A percentile compares a stretch with the other conserved stretches of the same genome.
These are phyloP conservation scores for Chaetoscypha palmicola DNA, from an alignment of 2,329 filamentous ascomycete genomes.

Conservation along the genomic window DNA sequence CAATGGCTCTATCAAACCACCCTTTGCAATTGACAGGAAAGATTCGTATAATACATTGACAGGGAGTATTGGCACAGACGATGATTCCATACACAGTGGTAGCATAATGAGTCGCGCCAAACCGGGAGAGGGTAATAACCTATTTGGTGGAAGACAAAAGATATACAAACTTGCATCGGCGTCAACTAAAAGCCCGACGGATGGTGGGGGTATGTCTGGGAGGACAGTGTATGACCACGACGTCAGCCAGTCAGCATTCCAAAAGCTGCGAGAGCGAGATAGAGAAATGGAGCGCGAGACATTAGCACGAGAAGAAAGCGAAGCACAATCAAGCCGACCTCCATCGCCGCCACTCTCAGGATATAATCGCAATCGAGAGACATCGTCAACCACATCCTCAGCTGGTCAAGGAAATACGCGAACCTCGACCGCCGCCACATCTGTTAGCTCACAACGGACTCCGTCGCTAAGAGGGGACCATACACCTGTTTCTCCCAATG, in stretches of 20 bases:
- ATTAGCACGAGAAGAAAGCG: slow-evolving; percentile 26
- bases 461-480: slow-evolving; percentile 47
- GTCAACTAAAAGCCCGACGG: slow-evolving; percentile 37
- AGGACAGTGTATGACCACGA: slow-evolving; percentile 81
- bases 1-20: slow-evolving; percentile 51
- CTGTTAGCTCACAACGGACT: slow-evolving; percentile 66
- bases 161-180: slow-evolving; percentile 68
- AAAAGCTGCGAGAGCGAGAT: slow-evolving; percentile 55
- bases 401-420: slow-evolving; percentile 57
- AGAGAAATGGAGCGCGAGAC: slow-evolving; percentile 34
- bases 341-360: slow-evolving; percentile 52
- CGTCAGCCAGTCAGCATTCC: slow-evolving; percentile 74
- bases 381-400: slow-evolving; percentile 76
- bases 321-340: slow-evolving; percentile 37
- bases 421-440: slow-evolving; percentile 82
- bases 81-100: slow-evolving; percentile 50
- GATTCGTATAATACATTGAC: slow-evolving; percentile 57
- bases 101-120: slow-evolving; percentile 81
- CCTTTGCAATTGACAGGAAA: slow-evolving; percentile 52
- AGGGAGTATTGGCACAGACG: slow-evolving; percentile 56
- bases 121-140: slow-evolving; percentile 79
- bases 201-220: slow-evolving; percentile 47
- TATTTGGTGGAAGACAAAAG: slow-evolving; percentile 95
- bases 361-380: slow-evolving; percentile 72
- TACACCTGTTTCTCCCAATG: slow-evolving; percentile 32